Evolutionary conservation across 768 basidiomycete species (phyloP).

Genomic region (Favolaschia claudopus): DNA sequence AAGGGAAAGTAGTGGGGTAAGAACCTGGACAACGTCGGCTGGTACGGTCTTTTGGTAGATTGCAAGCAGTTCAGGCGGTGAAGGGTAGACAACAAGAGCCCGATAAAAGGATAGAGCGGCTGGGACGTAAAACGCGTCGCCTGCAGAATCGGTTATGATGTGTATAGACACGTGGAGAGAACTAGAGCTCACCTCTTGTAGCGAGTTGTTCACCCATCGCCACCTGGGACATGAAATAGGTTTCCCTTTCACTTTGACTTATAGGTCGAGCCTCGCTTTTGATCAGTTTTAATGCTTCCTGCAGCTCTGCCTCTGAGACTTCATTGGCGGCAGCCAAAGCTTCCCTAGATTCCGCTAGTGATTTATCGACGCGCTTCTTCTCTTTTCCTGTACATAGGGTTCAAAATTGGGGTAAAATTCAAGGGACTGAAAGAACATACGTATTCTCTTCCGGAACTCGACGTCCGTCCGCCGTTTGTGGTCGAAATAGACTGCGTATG

Average conservation of each 20-base stretch:
- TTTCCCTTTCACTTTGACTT: constrained; percentile 80
- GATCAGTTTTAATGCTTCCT: constrained; percentile 69
- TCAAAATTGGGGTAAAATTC: constrained; percentile 20
- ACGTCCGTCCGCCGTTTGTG: constrained; percentile 89
- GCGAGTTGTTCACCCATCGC: constrained; percentile 86
- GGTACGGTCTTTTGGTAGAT: constrained; percentile 95
- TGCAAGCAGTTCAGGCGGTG: constrained; percentile 91
- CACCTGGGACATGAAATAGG: constrained; percentile 92
- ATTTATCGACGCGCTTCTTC: constrained; percentile 86
- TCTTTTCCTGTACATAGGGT: constrained; percentile 73
- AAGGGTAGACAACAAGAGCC: constrained; percentile 93
- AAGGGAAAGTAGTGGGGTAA: constrained; percentile 21
- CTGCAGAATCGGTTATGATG: constrained; percentile 47
- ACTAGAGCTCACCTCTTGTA: constrained; percentile 65
- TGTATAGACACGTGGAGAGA: background rate
- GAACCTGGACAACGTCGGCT: constrained; percentile 78
- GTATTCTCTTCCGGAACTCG: constrained; percentile 87
- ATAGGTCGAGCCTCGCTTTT: constrained; percentile 73
- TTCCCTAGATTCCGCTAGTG: constrained; percentile 59
- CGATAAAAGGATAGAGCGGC: constrained; percentile 93
- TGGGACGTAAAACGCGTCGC: constrained; percentile 76
- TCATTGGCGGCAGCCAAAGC: constrained; percentile 41
- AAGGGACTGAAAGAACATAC: constrained; percentile 55
- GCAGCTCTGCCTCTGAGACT: constrained; percentile 61
- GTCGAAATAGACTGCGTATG: constrained; percentile 94